Base-by-base conservation (phyloP, 2,329 filamentous ascomycete species). In the Plectosphaerella cucumerina region DNA sequence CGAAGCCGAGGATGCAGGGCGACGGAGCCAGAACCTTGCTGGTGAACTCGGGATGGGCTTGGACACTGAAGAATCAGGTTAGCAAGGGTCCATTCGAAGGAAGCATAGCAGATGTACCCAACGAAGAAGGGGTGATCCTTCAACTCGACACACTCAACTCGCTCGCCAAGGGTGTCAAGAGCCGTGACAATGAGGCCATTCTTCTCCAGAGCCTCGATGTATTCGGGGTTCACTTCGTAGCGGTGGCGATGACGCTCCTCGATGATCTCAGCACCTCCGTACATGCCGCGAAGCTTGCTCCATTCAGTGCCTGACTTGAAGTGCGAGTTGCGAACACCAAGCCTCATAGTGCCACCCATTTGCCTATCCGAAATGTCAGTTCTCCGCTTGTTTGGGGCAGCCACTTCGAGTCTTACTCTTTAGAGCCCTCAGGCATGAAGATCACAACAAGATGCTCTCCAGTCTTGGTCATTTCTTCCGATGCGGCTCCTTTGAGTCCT, bases 41-140 rank as follows among this genome's bases (percentile, higher is more conserved):
- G 47, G 89, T 75, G 65, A 93, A 96, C 69, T 97, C 91, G 2
- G 92, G 90, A 67, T 96, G 91, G 68, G 87, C 93, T 69, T 96
- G 92, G 9, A 94, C 87, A 55, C 87, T 58, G 21, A n/a, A n/a
- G 47, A 51, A 42, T 3, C 6, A 20, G 8, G 4, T 42, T 26
- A 48, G 46, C 34, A 48, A 9, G 17, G 33, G 11, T 3, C 9
- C 33, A 18, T 12, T 26, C 50, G 44, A 47, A n/a, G n/a, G n/a
- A n/a, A n/a, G n/a, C n/a, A 48, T 20, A n/a, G 8, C 12, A 14
- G 9, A 46, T 51, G 49, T 51, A 57, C 53, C 61, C 70, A 17
- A 95, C 89, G 59, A 86, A 96, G 77, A 82, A 96, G 0, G 87
- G 88, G 66, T 96, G 90, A 57, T 93, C 85, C 65, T 85, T 85